These are phyloP conservation scores for Urostyla sp. DNA, from an alignment of 73 alveolate genomes.

Conservation along the genomic window DNA sequence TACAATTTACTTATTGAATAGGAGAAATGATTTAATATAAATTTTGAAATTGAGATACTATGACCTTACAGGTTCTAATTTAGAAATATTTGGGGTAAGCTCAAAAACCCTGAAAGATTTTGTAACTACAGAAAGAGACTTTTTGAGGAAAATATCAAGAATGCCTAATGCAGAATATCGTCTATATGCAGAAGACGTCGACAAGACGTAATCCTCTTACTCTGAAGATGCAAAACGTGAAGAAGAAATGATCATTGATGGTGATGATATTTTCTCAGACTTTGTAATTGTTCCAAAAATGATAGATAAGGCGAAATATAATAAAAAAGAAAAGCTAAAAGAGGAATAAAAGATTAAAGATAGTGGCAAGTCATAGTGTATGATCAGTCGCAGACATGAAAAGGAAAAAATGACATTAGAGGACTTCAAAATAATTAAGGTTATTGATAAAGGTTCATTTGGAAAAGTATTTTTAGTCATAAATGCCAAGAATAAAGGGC, in stretches of 20 bases:
- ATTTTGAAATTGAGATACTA: neutral
- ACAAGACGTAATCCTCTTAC: constrained; percentile 21
- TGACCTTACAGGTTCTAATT: neutral
- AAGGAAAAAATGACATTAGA: constrained; percentile 18
- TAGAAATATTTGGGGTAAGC: constrained; percentile 35
- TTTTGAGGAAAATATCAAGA: constrained; percentile 28
- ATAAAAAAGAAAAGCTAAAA: constrained; percentile 23
- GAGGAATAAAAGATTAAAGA: constrained; percentile 46
- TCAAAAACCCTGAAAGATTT: constrained; percentile 39
- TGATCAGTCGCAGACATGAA: constrained; percentile 16
- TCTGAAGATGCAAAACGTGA: constrained; percentile 36
- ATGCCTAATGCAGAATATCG: constrained; percentile 48
- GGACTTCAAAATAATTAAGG: constrained; percentile 79
- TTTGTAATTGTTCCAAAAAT: constrained; percentile 55
- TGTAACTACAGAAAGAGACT: constrained; percentile 63
- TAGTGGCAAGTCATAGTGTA: constrained; percentile 2
- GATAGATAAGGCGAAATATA: constrained; percentile 41
- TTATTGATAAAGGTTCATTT: constrained; percentile 84
- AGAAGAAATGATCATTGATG: constrained; percentile 27
- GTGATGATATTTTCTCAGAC: constrained; percentile 33
- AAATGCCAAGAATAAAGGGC: constrained; percentile 56
- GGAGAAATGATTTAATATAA: constrained; percentile 10
- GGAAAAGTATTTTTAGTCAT: constrained; percentile 85
- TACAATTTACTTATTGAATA: neutral
- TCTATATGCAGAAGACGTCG: constrained; percentile 17